These are phyloP conservation scores for Fusarium sp. DNA, from an alignment of 2,329 filamentous ascomycete species.

Conservation along the genomic window DNA sequence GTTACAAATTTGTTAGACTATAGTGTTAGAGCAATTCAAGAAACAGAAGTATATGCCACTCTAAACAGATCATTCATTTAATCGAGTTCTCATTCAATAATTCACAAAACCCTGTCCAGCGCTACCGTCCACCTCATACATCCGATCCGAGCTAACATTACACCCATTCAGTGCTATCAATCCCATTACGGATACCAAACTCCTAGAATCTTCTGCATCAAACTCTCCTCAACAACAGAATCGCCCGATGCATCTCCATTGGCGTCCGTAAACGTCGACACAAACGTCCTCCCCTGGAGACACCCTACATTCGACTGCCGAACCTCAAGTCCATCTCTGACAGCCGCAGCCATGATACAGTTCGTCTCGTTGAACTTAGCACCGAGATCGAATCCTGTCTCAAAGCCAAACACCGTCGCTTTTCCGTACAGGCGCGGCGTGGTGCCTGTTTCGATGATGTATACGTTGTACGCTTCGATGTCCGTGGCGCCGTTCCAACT, in stretches of 20 bases:
- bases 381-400: constrained; percentile 45
- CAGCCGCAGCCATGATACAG: constrained; percentile 42
- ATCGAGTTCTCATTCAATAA: background rate
- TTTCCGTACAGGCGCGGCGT: constrained; percentile 11
- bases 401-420: constrained; percentile 31
- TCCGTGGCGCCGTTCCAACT: constrained; percentile 50
- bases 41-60: background rate
- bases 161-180: background rate
- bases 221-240: background rate
- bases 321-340: constrained; percentile 38
- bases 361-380: constrained; percentile 21
- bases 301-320: constrained; percentile 43
- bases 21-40: background rate
- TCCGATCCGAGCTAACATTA: background rate
- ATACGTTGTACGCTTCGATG: constrained; percentile 44
- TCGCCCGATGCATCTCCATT: constrained; percentile 9
- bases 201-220: constrained; percentile 27
- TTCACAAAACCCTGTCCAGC: background rate
- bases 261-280: constrained; percentile 24
- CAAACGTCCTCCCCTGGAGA: constrained; percentile 27
- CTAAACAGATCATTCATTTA: background rate
- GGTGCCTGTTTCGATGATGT: constrained; percentile 11
- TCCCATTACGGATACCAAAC: background rate
- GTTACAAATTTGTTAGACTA: background rate
- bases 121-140: background rate